phyloP scores from a whole-genome alignment of 139 green algal genomes.

The Desmodesmus armatus region DNA sequence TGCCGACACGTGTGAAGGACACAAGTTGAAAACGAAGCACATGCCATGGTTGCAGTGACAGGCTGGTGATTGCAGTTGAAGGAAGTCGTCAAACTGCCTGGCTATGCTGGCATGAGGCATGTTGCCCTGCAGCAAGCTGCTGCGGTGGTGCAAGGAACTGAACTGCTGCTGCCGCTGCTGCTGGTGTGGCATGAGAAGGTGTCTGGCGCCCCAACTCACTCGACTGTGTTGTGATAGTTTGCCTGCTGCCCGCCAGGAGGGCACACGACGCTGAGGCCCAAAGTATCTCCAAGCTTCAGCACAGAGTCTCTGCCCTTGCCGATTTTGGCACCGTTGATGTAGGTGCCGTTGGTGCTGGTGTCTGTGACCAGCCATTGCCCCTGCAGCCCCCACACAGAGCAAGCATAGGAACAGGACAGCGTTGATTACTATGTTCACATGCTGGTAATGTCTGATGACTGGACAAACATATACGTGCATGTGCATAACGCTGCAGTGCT shows the following conservation, averaged over 20 bases:
- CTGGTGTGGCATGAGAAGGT: background rate
- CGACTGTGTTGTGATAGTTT: constrained; percentile 4
- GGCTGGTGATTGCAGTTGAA: background rate
- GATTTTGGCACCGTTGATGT: constrained; percentile 12
- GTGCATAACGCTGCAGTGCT: background rate
- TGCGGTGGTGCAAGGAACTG: background rate
- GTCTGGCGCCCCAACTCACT: constrained; percentile 10
- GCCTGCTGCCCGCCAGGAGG: background rate
- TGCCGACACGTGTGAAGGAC: background rate
- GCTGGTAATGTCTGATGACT: too few relatives aligned
- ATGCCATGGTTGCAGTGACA: background rate
- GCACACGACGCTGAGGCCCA: constrained; percentile 16
- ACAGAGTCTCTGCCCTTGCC: background rate
- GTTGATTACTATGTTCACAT: too few relatives aligned
- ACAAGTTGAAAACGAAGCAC: background rate
- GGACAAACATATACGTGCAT: too few relatives aligned
- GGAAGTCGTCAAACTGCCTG: background rate
- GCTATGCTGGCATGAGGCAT: background rate
- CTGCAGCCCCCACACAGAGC: background rate
- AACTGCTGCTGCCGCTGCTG: background rate
- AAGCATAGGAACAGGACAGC: background rate
- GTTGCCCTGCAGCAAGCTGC: background rate
- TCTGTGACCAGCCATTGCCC: constrained; percentile 21
- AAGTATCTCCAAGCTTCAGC: background rate
- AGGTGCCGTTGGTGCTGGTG: constrained; percentile 41